Evolutionary conservation across 2,329 filamentous ascomycete species (phyloP).

Genomic region (Ophiocordyceps camponoti-saundersi): DNA sequence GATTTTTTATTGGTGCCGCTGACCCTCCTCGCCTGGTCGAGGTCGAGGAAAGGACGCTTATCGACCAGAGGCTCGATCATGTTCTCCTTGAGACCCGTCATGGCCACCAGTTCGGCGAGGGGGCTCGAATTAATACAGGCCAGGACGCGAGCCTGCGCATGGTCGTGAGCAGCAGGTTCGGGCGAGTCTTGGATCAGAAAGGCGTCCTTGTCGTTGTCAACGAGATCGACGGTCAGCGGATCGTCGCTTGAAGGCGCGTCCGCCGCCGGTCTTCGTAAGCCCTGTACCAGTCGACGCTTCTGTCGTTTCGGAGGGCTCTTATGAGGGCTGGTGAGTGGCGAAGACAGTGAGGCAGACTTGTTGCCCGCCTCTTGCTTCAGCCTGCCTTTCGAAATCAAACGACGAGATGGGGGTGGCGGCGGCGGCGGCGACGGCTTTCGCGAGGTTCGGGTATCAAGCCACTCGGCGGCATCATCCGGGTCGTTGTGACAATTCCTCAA

Average conservation of each 20-base stretch:
- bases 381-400: slow-evolving; percentile 14
- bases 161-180: slow-evolving; percentile 12
- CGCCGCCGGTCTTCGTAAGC: slow-evolving; percentile 10
- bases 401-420: slow-evolving; percentile 6
- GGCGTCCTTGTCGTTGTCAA: slow-evolving; percentile 23
- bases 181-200: slow-evolving; percentile 18
- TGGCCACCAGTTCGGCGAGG: slow-evolving; percentile 59
- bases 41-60: slow-evolving; percentile 53
- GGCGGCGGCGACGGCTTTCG: background rate
- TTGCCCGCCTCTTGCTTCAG: slow-evolving; percentile 6
- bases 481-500: slow-evolving; percentile 15
- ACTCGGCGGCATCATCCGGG: slow-evolving; percentile 17
- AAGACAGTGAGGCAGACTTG: slow-evolving; percentile 2
- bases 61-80: slow-evolving; percentile 53
- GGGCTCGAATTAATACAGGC: slow-evolving; percentile 72
- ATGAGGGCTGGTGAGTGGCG: slow-evolving; percentile 4
- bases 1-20: slow-evolving; percentile 34
- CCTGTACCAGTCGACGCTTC: slow-evolving; percentile 19
- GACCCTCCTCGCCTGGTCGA: slow-evolving; percentile 51
- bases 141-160: slow-evolving; percentile 33
- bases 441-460: slow-evolving; percentile 6
- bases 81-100: slow-evolving; percentile 57
- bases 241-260: slow-evolving; percentile 15
- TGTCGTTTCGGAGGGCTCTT: slow-evolving; percentile 12
- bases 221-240: slow-evolving; percentile 17